Base-by-base conservation (phyloP, 306 rosid genomes). In the Myrica gale region DNA sequence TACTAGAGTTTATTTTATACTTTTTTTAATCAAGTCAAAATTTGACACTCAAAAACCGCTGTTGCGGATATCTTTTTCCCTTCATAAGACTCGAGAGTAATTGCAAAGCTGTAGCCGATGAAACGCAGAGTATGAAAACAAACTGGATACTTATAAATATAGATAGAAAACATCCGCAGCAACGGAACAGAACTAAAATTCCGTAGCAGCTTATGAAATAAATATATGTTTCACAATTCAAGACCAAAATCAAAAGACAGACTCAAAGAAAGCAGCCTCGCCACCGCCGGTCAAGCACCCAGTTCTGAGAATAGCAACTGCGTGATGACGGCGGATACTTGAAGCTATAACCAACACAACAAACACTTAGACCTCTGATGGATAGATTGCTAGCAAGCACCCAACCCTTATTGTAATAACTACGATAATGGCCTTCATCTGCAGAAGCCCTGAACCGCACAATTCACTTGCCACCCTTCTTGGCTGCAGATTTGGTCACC, bases 241-340 rank as follows among this genome's bases (percentile, higher is more conserved):
- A 20, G 5, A 57, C 21, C 13, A 2, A 45, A 17, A 45, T 0
- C 53, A 68, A 44, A n/a, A 74, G 54, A 51, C 66, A 71, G n/a
- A 10, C 7, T 17, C 39, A 53, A 19, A 15, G 6, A 11, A 2
- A 17, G 23, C 37, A 56, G 57, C 72, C 79, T 19, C 5, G 82
- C 90, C 88, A 86, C 85, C 90, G 90, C 51, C 80, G 51, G 61
- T 90, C 92, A 51, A 92, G 96, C 81, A 90, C 92, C 93, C 92
- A 87, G 81, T 87, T 90, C 91, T 84, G 90, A 0, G 78, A 88
- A 78, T 74, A 74, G 50, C 21, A 23, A 67, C 72, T 68, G 44
- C 61, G 65, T 7, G 78, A 87, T 0, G 84, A 86, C 19, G 83
- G 89, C 0, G 81, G 78, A 76, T 32, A 32, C 78, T 73, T 88